These are phyloP conservation scores for Phialocephala sp. DNA, from an alignment of 2,329 filamentous ascomycete species.

Conservation along the genomic window DNA sequence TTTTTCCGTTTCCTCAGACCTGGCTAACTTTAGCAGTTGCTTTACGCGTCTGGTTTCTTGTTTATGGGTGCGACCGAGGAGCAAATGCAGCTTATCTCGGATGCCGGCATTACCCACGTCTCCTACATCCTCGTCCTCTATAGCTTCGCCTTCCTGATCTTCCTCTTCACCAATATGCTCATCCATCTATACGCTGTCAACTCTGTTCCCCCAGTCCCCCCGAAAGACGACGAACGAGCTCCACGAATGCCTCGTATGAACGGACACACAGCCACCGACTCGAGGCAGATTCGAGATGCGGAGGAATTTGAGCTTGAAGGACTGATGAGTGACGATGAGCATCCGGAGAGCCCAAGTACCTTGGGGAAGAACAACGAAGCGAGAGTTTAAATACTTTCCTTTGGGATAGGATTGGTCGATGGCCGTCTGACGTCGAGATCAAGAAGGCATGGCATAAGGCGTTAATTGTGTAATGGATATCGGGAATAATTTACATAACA, in stretches of 20 bases:
- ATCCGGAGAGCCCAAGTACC: constrained; percentile 54
- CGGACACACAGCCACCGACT: constrained; percentile 51
- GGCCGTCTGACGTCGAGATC: background rate
- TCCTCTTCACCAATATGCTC: constrained; percentile 89
- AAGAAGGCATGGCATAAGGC: background rate
- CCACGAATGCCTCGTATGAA: constrained; percentile 37
- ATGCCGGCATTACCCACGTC: constrained; percentile 82
- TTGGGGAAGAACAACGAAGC: constrained; percentile 51
- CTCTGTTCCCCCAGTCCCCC: constrained; percentile 46
- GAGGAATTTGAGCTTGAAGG: constrained; percentile 95
- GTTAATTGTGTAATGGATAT: background rate
- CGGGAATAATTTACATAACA: constrained; percentile 1
- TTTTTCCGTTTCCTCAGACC: constrained; percentile 15
- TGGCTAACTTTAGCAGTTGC: constrained; percentile 61
- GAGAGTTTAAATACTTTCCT: constrained; percentile 27
- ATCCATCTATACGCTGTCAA: constrained; percentile 79
- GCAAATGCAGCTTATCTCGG: constrained; percentile 81
- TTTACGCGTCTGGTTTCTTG: constrained; percentile 91
- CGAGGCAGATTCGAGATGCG: constrained; percentile 73
- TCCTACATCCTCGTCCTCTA: constrained; percentile 92
- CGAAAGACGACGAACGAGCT: constrained; percentile 39
- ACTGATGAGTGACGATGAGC: constrained; percentile 84
- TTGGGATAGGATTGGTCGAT: background rate
- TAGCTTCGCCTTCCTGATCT: constrained; percentile 87
- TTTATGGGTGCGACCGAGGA: constrained; percentile 99